Base-by-base conservation (phyloP, 805 yeast genomes). In the Yamadazyma philogaea region DNA sequence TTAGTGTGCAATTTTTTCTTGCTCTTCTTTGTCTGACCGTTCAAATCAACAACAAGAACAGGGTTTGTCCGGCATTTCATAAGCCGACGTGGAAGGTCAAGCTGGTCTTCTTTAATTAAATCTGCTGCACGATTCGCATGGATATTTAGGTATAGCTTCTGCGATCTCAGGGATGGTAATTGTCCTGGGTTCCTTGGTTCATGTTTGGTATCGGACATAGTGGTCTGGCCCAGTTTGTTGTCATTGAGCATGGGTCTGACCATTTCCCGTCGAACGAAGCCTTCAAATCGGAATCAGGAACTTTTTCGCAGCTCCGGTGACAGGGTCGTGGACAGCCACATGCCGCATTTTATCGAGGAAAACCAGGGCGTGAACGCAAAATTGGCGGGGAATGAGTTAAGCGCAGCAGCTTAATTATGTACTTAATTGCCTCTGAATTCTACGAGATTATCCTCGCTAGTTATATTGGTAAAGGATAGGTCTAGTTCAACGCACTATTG, bases 61-160 rank as follows among this genome's bases (percentile, higher is more conserved):
- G 74, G 73, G 41, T 66, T 68, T 21, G 24, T 37, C 15, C 33
- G 10, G 6, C 32, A 24, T 26, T 10, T 37, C 34, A 37, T 30
- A 3, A 30, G 17, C 3, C 37, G 7, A 22, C 34, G 17, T 16
- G 40, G 40, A 24, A 41, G 21, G 24, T 40, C 36, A 39, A 43
- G 20, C 20, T 35, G 41, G 11, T 35, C 36, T 34, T 27, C 45
- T 26, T 34, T 56, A 2, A 64, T 52, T 31, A 70, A 53, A 38
- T 69, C 74, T 1, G 72, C 71, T 5, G 73, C 75, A 15, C 71
- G 42, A 40, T 52, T 59, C 17, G 68, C 69, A 46, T 66, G 59
- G 45, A 70, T 57, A 30, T 61, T 56, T 16, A 68, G 49, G 12
- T 30, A 42, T 28, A 51, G 56, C 14, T 66, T 44, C 27, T 50